Evolutionary conservation across 2,329 filamentous ascomycete genomes (phyloP).

Genomic region (Ophiostoma pallidulum): DNA sequence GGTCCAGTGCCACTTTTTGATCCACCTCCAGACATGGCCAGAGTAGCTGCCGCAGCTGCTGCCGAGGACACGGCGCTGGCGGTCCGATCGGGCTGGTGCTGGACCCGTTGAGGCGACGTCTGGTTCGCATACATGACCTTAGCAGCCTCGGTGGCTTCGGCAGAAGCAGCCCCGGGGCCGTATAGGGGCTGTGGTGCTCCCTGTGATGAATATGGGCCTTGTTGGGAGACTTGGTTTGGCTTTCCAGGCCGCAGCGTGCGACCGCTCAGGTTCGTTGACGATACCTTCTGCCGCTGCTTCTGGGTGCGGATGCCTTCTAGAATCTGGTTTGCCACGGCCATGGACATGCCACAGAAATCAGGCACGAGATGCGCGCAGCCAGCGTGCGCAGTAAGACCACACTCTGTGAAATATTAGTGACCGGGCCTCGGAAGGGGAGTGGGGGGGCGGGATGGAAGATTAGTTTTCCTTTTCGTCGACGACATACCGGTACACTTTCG

Average conservation of each 20-base stretch:
- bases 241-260: conserved; percentile 54
- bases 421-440: no score
- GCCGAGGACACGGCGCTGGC: conserved; percentile 38
- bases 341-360: conserved; percentile 98
- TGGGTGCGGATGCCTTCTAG: conserved; percentile 74
- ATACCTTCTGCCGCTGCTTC: conserved; percentile 51
- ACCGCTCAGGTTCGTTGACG: conserved; percentile 46
- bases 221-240: conserved; percentile 22
- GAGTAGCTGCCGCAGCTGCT: conserved; percentile 46
- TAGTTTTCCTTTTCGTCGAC: no score
- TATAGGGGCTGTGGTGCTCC: conserved; percentile 19
- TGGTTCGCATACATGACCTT: conserved; percentile 51
- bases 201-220: conserved; percentile 6
- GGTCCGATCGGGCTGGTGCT: conserved; percentile 40
- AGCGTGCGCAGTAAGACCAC: conserved; percentile 80
- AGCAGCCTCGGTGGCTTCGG: conserved; percentile 54
- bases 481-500: conserved; percentile 78
- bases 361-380: conserved; percentile 91
- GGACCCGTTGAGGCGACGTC: conserved; percentile 40
- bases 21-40: conserved; percentile 47
- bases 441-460: no score
- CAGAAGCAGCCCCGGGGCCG: conserved; percentile 29
- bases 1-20: conserved; percentile 20
- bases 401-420: conserved; percentile 53
- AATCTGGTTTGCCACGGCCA: conserved; percentile 93